Percentiles rank a stretch among this genome's conserved stretches.
phyloP scores from a whole-genome alignment of 306 rosid genomes.

The Prunus armeniaca region DNA sequence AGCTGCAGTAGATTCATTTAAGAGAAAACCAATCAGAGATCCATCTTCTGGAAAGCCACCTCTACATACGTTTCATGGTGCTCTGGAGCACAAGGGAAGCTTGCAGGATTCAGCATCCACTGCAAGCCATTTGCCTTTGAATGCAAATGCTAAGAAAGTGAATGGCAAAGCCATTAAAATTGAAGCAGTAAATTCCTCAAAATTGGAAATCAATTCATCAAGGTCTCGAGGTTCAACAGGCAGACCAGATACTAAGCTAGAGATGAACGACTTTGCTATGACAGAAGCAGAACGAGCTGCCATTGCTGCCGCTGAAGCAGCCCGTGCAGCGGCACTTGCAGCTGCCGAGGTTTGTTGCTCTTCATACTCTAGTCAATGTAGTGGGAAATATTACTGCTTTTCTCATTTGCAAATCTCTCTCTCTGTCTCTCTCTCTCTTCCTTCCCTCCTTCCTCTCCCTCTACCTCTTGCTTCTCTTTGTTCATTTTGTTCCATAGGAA shows the following conservation, averaged over 20 bases:
- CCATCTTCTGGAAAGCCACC: conserved; percentile 81
- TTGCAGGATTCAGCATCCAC: conserved; percentile 46
- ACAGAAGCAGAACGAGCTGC: conserved; percentile 96
- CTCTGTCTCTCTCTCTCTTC: background rate
- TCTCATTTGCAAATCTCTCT: background rate
- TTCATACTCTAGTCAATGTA: conserved; percentile 9
- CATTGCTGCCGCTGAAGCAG: conserved; percentile 94
- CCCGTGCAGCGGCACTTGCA: conserved; percentile 90
- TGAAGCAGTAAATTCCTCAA: conserved; percentile 47
- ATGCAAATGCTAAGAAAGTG: conserved; percentile 44
- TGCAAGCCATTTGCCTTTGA: conserved; percentile 51
- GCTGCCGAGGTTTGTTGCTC: conserved; percentile 85
- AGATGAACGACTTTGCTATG: conserved; percentile 37
- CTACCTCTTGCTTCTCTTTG: background rate
- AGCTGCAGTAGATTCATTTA: conserved; percentile 55
- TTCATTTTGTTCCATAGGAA: background rate
- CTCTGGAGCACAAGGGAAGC: conserved; percentile 54
- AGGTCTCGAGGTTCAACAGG: conserved; percentile 61
- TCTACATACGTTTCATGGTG: conserved; percentile 54
- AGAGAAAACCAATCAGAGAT: conserved; percentile 66
- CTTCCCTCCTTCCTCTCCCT: background rate
- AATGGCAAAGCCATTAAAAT: conserved; percentile 52
- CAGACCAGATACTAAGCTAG: conserved; percentile 36
- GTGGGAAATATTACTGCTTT: background rate
- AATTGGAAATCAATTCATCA: conserved; percentile 59